phyloP scores from a whole-genome alignment of 176 grass and related monocot genomes.

The Cenchrus fungigraminus region DNA sequence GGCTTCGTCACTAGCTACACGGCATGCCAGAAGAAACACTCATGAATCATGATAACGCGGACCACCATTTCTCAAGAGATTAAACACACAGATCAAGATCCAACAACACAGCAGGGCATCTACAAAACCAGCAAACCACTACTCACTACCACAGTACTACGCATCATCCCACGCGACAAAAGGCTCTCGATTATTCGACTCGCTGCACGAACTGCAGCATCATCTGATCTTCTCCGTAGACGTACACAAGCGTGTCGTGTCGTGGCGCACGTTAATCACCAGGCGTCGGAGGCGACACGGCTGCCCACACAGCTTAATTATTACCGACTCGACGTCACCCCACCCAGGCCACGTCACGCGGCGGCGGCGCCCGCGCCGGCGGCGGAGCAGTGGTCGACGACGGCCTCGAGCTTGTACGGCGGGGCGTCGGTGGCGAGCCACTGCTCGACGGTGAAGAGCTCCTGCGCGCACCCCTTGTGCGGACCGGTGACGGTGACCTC shows the following conservation, averaged over 20 bases:
- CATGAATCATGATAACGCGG: not conserved
- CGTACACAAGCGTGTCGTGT: not conserved
- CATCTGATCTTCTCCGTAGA: not conserved
- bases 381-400: slow-evolving; percentile 48
- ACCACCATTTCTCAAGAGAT: not conserved
- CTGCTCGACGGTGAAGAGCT: slow-evolving; percentile 85
- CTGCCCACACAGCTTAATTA: not conserved
- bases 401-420: slow-evolving; percentile 72
- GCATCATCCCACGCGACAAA: not conserved
- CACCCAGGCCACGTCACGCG: not conserved
- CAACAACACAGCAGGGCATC: not conserved
- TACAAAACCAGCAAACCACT: not conserved
- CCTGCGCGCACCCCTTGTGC: slow-evolving; percentile 71
- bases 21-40: not conserved
- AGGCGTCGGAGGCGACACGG: not conserved
- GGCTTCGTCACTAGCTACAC: too few species aligned
- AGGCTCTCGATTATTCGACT: slow-evolving; percentile 32
- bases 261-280: not conserved
- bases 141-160: not conserved
- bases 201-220: not conserved
- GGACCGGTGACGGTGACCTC: slow-evolving; percentile 80
- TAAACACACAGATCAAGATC: not conserved
- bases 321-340: not conserved
- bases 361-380: not conserved
- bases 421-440: slow-evolving; percentile 76